Conservation (phyloP, 2,329 filamentous ascomycete species). For the Chrysoporthe cubensis region DNA sequence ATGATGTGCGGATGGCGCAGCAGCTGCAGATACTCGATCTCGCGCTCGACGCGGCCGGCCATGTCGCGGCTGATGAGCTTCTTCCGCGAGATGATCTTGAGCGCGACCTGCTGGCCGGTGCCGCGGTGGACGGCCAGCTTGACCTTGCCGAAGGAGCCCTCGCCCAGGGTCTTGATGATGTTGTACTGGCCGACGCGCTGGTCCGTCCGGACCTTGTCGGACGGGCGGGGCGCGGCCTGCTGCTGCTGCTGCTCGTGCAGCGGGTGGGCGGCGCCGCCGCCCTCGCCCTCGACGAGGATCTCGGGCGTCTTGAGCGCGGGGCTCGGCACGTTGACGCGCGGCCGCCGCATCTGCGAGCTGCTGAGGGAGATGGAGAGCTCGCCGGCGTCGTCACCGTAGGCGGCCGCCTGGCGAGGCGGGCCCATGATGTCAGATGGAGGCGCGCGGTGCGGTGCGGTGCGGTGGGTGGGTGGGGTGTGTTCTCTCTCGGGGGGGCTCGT, state of each 20-base stretch:
- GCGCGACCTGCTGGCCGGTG: slow-evolving; percentile 91
- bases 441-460: not conserved
- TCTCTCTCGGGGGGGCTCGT: not conserved
- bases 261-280: slow-evolving; percentile 12
- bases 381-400: slow-evolving; percentile 70
- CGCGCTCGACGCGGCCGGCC: slow-evolving; percentile 94
- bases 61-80: slow-evolving; percentile 97
- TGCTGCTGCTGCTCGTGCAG: slow-evolving; percentile 39
- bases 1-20: slow-evolving; percentile 98
- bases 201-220: slow-evolving; percentile 65
- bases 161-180: slow-evolving; percentile 86
- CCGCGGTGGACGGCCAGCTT: slow-evolving; percentile 93
- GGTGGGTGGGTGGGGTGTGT: not conserved
- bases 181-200: slow-evolving; percentile 92
- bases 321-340: slow-evolving; percentile 44
- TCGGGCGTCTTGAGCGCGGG: slow-evolving; percentile 34
- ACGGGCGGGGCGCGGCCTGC: slow-evolving; percentile 29
- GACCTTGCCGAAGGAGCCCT: slow-evolving; percentile 98
- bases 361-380: slow-evolving; percentile 80
- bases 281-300: slow-evolving; percentile 37
- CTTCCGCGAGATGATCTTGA: slow-evolving; percentile 97
- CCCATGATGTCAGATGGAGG: slow-evolving; percentile 45
- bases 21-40: slow-evolving; percentile 97
- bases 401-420: slow-evolving; percentile 54
- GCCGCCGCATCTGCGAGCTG: slow-evolving; percentile 65